phyloP scores from a whole-genome alignment of 805 yeast genomes.

The Wickerhamomyces xylosicus region DNA sequence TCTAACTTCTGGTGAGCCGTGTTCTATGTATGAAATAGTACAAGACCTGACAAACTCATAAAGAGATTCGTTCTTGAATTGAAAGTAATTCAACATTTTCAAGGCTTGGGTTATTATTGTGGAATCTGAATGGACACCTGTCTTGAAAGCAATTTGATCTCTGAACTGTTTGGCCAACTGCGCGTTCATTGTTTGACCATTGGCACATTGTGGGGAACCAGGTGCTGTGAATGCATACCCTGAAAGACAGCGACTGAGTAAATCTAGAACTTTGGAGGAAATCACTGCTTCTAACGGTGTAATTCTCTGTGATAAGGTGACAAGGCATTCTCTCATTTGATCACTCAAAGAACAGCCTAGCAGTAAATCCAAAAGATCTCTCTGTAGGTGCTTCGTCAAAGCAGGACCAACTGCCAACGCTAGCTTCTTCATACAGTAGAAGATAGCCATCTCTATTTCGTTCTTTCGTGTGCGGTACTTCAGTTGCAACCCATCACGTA shows the following conservation, averaged over 20 bases:
- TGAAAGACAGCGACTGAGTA: conserved; percentile 64
- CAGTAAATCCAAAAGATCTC: conserved; percentile 70
- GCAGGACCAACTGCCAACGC: conserved; percentile 92
- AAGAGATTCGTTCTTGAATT: conserved; percentile 64
- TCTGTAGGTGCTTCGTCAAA: conserved; percentile 75
- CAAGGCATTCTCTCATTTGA: conserved; percentile 68
- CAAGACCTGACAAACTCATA: conserved; percentile 84
- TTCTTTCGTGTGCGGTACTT: conserved; percentile 50
- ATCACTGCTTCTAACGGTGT: conserved; percentile 74
- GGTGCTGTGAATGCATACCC: conserved; percentile 79
- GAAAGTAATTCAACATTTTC: conserved; percentile 63
- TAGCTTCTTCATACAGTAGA: conserved; percentile 78
- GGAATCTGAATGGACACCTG: conserved; percentile 42
- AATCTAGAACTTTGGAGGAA: conserved; percentile 58
- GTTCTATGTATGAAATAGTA: conserved; percentile 75
- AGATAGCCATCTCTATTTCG: conserved; percentile 66
- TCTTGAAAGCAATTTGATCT: conserved; percentile 59
- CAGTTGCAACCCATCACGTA: conserved; percentile 63
- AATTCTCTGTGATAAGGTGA: conserved; percentile 55
- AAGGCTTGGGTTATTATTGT: conserved; percentile 66
- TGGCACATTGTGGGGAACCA: conserved; percentile 57
- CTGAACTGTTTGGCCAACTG: conserved; percentile 71
- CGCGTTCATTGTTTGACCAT: conserved; percentile 37
- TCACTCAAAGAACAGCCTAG: conserved; percentile 77
- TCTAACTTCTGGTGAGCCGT: conserved; percentile 68